Percentiles rank a stretch among this genome's conserved stretches.
These are phyloP conservation scores for Trichophyton mentagrophytes DNA, from an alignment of 2,329 filamentous ascomycete species.

Conservation along the genomic window DNA sequence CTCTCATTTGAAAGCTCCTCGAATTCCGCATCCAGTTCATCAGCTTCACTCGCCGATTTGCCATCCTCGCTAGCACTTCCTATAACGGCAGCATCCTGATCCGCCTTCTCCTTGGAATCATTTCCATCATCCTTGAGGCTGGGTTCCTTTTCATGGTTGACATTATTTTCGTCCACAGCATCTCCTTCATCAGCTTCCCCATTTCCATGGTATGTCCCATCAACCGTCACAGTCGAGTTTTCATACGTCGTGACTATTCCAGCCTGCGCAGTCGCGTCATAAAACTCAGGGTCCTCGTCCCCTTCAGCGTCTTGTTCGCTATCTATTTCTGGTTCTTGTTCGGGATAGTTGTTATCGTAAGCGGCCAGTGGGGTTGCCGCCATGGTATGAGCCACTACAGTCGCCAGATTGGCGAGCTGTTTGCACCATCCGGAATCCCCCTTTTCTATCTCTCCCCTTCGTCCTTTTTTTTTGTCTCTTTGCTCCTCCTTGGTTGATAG, in stretches of 20 bases:
- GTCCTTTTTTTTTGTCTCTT: not conserved
- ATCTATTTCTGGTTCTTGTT: conserved; percentile 24
- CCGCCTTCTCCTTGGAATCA: conserved; percentile 15
- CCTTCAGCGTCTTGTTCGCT: conserved; percentile 35
- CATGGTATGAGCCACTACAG: conserved; percentile 28
- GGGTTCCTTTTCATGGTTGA: conserved; percentile 7
- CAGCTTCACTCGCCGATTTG: conserved; percentile 27
- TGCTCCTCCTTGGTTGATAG: not conserved
- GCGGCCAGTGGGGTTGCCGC: conserved; percentile 30
- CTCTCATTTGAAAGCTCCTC: conserved; percentile 24
- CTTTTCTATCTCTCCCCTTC: not conserved
- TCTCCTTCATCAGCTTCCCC: conserved; percentile 13
- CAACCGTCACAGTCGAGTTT: conserved; percentile 16
- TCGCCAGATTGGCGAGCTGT: conserved; percentile 25
- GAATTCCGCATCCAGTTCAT: conserved; percentile 33
- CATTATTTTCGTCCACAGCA: conserved; percentile 12
- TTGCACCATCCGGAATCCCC: conserved; percentile 11
- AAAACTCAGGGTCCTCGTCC: conserved; percentile 7
- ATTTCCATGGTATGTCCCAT: conserved; percentile 15
- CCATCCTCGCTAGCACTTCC: conserved; percentile 31
- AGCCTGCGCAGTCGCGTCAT: conserved; percentile 16
- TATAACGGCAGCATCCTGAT: conserved; percentile 20
- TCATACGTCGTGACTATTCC: conserved; percentile 10
- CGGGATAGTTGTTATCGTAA: conserved; percentile 24
- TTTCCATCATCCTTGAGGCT: conserved; percentile 19